Evolutionary conservation across 805 yeast genomes (phyloP), one percentile per base, ranked within the genome.

Genomic region (Candida ascalaphidarum): DNA sequence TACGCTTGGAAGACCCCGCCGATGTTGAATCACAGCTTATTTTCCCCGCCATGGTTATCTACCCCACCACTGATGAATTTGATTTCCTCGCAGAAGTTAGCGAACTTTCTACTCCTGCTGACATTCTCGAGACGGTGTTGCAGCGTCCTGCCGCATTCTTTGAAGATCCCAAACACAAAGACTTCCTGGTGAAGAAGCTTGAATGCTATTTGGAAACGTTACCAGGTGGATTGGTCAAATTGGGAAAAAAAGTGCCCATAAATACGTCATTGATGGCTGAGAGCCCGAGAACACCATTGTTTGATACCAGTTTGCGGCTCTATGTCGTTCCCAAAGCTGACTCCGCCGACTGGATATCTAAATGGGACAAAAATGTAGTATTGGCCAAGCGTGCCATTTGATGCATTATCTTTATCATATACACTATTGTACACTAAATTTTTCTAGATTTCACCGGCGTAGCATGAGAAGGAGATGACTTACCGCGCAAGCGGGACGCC

Each of bases 41-140:
- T n/a, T 68, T 85, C 40, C 95, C 96, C 0, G 81, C 88, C 0
- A 63, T 80, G 61, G 61, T 84, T 3, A 52, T 88, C 32, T 89
- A 85, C 42, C 96, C 97, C 14, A 71, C 86, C 2, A 74, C 73
- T 4, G 80, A 81, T 50, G 92, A 84, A 49, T 82, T 85, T 41
- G 96, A 89, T 51, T 77, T 78, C 41, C 61, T 89, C 22, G 81
- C 77, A 2, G 78, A 77, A 35, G 69, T 81, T 5, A 74, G 89
- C 34, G 96, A 86, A 52, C 55, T 77, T 21, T 64, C 78, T 2
- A 69, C 89, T 0, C 74, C 89, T 1, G 44, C 52, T 4, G 92
- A 81, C 21, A 45, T 82, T 8, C 49, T 85, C 35, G 71, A 69
- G 19, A 49, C 72, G 35, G 68, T 86, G 3, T 40, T 61, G 32